Percentiles rank a stretch among this genome's conserved stretches.
Evolutionary conservation across 2,329 filamentous ascomycete genomes (phyloP).

Genomic region (Aureobasidium leucospermi): DNA sequence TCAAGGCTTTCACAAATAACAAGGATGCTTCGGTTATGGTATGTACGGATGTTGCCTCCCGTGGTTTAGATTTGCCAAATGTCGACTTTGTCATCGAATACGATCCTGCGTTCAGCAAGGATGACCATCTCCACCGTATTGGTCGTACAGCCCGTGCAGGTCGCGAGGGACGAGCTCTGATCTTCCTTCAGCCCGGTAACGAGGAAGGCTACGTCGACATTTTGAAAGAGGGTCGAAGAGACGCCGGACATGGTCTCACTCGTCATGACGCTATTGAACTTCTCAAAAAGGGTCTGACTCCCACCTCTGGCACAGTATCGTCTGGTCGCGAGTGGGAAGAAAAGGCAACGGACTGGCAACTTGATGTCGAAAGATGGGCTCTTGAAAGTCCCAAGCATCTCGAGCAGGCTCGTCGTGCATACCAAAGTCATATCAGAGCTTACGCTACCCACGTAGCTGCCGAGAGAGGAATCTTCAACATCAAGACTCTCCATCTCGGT

Average conservation of each 20-base stretch:
- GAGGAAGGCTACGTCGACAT: constrained; percentile 87
- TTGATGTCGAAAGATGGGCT: constrained; percentile 59
- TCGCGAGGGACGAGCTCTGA: constrained; percentile 72
- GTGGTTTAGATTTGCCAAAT: constrained; percentile 89
- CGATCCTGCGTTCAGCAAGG: constrained; percentile 86
- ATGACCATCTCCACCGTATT: constrained; percentile 90
- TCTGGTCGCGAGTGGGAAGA: constrained; percentile 52
- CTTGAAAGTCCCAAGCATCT: constrained; percentile 60
- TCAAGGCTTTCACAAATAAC: constrained; percentile 69
- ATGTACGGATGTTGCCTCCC: constrained; percentile 91
- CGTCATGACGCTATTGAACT: constrained; percentile 59
- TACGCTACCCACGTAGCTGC: constrained; percentile 89
- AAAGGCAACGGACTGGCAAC: constrained; percentile 59
- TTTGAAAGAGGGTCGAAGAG: constrained; percentile 63
- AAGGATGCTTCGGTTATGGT: constrained; percentile 73
- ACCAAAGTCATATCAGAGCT: constrained; percentile 84
- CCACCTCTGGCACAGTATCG: constrained; percentile 21
- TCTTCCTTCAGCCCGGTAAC: constrained; percentile 83
- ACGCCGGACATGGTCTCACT: constrained; percentile 55
- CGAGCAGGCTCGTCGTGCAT: constrained; percentile 76
- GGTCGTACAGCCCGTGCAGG: constrained; percentile 92
- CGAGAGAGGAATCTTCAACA: constrained; percentile 83
- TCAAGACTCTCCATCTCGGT: constrained; percentile 81
- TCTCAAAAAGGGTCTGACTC: constrained; percentile 55
- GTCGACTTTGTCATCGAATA: constrained; percentile 95